Base-by-base conservation (phyloP, 208 protist genomes). In the Crithidia fasciculata region DNA sequence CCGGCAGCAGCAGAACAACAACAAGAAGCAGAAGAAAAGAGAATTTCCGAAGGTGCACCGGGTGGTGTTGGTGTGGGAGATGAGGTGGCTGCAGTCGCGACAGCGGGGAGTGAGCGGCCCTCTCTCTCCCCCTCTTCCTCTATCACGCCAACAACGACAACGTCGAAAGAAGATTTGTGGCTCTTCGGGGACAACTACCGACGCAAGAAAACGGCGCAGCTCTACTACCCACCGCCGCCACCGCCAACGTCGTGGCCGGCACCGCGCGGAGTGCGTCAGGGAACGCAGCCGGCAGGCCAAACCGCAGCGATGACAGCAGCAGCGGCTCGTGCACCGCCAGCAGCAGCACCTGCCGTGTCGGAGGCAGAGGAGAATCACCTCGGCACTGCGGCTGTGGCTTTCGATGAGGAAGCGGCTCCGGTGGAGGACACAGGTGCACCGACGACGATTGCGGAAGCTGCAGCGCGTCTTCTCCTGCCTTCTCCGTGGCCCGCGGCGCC, bases 131-230 rank as follows among this genome's bases (percentile, higher is more conserved):
- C 15, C 9, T 13, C 45, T 15, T 13, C 12, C 45, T 49, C 45
- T 8, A 49, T 13, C 0, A 2, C 58, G 2, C 49, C 44, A 40
- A 43, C 52, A 15, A 15, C 41, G 3, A 10, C 36, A 16, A 56
- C 45, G 45, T 63, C 55, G 36, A 64, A 37, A 15, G 67, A 65
- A 4, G 66, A 66, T n/a, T 10, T 73, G 40, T 50, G 44, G 4
- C 16, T 55, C 12, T 57, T 72, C 61, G 60, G 63, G 41, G 65
- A 76, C 63, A 44, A 49, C 64, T 44, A 72, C 50, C 49, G 52
- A 15, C 55, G 70, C 12, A 70, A 68, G 52, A 67, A 74, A 36
- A 40, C 47, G 2, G 63, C 69, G 28, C 71, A 64, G 57, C 66
- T 73, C 1, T 59, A 50, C 8, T 69, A 64, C 40, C 64, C 76